Evolutionary conservation across 768 basidiomycete genomes (phyloP).

Genomic region (Hypsizygus marmoreus): DNA sequence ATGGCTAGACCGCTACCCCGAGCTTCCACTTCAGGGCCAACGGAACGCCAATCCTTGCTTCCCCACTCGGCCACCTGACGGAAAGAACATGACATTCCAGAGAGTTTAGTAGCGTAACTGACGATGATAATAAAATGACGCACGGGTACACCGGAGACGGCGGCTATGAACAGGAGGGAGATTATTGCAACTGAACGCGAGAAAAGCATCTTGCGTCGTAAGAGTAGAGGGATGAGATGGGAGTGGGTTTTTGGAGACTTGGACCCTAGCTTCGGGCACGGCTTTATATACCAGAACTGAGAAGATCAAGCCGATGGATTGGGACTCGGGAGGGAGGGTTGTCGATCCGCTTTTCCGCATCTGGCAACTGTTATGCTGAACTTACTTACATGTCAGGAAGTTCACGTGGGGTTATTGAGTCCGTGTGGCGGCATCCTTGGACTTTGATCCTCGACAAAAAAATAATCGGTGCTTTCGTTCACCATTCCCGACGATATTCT

Average conservation of each 20-base stretch:
- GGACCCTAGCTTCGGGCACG: slow-evolving; percentile 20
- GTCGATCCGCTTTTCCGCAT: slow-evolving; percentile 41
- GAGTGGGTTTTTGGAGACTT: slow-evolving; percentile 22
- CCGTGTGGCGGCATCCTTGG: neutral
- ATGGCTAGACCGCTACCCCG: too few species aligned
- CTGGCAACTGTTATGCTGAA: slow-evolving; percentile 26
- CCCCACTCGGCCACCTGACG: neutral
- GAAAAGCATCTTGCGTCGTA: slow-evolving; percentile 33
- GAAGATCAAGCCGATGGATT: slow-evolving; percentile 36
- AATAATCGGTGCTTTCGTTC: neutral
- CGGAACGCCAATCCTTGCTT: slow-evolving; percentile 2
- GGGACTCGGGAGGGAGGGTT: slow-evolving; percentile 28
- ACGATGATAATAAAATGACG: slow-evolving; percentile 16
- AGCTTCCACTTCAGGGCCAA: too few species aligned
- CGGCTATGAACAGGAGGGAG: slow-evolving; percentile 32
- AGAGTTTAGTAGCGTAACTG: slow-evolving; percentile 1
- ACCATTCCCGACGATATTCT: too few species aligned
- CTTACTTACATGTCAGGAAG: slow-evolving; percentile 19
- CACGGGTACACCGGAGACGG: slow-evolving; percentile 41
- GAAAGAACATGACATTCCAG: slow-evolving; percentile 4
- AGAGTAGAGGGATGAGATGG: slow-evolving; percentile 29
- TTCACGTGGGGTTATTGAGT: slow-evolving; percentile 27
- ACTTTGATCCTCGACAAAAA: neutral
- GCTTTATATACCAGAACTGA: slow-evolving; percentile 37
- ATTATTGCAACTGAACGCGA: slow-evolving; percentile 37